phyloP scores from a whole-genome alignment of 2,329 filamentous ascomycete genomes.

The Colletotrichum liaoningense region DNA sequence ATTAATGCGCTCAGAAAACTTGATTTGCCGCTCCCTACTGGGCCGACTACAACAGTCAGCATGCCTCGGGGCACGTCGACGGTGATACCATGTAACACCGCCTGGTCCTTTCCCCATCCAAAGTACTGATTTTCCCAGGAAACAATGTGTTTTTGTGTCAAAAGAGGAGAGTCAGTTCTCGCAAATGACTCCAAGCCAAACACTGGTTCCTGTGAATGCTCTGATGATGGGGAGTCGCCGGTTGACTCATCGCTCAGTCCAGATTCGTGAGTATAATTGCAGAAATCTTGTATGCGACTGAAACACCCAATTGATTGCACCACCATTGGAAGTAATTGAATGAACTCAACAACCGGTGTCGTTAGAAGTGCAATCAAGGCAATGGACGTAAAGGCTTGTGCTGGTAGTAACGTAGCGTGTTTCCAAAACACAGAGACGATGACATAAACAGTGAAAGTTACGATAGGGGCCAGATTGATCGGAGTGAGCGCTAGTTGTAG shows the following conservation, averaged over 20 bases:
- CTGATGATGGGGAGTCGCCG: too few species aligned
- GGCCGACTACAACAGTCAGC: slow-evolving; percentile 24
- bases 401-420: slow-evolving; percentile 37
- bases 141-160: not conserved
- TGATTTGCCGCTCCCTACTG: slow-evolving; percentile 34
- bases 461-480: slow-evolving; percentile 39
- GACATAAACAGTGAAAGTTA: slow-evolving; percentile 42
- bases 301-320: slow-evolving; percentile 37
- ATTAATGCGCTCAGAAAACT: slow-evolving; percentile 13
- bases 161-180: too few species aligned
- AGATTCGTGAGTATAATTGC: not conserved
- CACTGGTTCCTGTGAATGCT: not conserved
- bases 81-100: not conserved
- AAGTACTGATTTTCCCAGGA: not conserved
- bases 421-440: slow-evolving; percentile 41
- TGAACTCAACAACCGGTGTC: slow-evolving; percentile 37
- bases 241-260: too few species aligned
- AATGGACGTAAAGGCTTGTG: slow-evolving; percentile 39
- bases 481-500: slow-evolving; percentile 35
- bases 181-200: not conserved
- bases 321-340: slow-evolving; percentile 38
- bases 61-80: not conserved
- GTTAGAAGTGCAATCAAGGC: slow-evolving; percentile 38
- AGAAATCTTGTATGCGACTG: slow-evolving; percentile 40
- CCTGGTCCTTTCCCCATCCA: slow-evolving; percentile 14